Conservation (phyloP, 176 grass and related monocot species). For the Tillandsia fasciculata region DNA sequence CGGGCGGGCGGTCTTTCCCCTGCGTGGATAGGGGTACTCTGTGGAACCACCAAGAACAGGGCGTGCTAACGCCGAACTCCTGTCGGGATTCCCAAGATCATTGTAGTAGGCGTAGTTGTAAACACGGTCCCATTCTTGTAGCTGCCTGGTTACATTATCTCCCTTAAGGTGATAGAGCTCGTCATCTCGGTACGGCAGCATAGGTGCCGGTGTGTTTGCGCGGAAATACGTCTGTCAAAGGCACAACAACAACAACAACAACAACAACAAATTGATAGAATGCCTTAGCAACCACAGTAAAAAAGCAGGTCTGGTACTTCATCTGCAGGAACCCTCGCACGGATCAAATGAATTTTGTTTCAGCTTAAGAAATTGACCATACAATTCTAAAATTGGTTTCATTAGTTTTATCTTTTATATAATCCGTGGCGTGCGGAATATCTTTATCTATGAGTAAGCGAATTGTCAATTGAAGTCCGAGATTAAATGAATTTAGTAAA, state of each 20-base stretch:
- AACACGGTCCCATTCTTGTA: slow-evolving; percentile 28
- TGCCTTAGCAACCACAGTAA: not conserved
- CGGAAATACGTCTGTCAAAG: slow-evolving; percentile 21
- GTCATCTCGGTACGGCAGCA: slow-evolving; percentile 31
- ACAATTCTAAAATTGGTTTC: no score
- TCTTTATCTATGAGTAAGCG: no score
- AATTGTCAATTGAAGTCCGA: no score
- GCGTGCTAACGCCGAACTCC: not conserved
- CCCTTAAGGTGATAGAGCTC: slow-evolving; percentile 39
- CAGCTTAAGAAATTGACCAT: no score
- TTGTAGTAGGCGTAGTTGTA: slow-evolving; percentile 48
- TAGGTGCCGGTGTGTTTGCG: slow-evolving; percentile 18
- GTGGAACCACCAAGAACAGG: slow-evolving; percentile 32
- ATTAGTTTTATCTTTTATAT: no score
- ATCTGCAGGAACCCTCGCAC: no score
- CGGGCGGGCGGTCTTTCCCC: slow-evolving; percentile 27
- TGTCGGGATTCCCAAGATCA: slow-evolving; percentile 36
- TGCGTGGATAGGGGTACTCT: slow-evolving; percentile 40
- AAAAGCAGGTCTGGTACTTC: no score
- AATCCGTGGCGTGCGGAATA: no score
- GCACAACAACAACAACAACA: not conserved
- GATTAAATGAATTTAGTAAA: no score
- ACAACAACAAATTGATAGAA: not conserved
- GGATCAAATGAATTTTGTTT: no score
- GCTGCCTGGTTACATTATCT: slow-evolving; percentile 1